Evolutionary conservation across 2,329 filamentous ascomycete genomes (phyloP).

Genomic region (Colletotrichum cordylinicola): DNA sequence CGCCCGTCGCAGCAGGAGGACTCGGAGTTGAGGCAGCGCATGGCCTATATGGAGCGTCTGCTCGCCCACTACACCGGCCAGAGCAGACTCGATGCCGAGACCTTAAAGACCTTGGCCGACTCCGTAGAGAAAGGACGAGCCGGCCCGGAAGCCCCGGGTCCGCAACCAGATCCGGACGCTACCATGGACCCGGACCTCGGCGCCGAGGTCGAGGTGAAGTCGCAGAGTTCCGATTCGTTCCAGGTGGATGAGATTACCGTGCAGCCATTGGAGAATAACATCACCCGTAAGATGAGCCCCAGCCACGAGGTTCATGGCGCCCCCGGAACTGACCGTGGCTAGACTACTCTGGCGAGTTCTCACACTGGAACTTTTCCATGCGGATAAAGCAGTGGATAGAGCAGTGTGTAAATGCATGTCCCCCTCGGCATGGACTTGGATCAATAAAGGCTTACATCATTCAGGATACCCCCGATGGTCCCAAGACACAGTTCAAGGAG

Average conservation of each 20-base stretch:
- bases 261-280: slow-evolving; percentile 45
- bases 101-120: slow-evolving; percentile 46
- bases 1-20: slow-evolving; percentile 14
- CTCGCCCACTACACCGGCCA: slow-evolving; percentile 53
- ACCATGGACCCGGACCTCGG: neutral
- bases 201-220: slow-evolving; percentile 9
- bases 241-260: slow-evolving; percentile 36
- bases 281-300: slow-evolving; percentile 38
- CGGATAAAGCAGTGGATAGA: slow-evolving; percentile 56
- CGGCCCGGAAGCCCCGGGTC: neutral
- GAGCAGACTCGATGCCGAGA: slow-evolving; percentile 44
- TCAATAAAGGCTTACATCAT: neutral
- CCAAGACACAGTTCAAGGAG: slow-evolving; percentile 36
- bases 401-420: slow-evolving; percentile 38
- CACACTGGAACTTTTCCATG: slow-evolving; percentile 60
- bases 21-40: slow-evolving; percentile 23
- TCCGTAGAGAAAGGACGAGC: slow-evolving; percentile 40
- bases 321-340: neutral
- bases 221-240: slow-evolving; percentile 12
- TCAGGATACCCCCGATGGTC: slow-evolving; percentile 14
- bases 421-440: neutral
- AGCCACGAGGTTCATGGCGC: neutral
- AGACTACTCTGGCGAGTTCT: slow-evolving; percentile 60
- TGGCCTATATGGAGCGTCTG: slow-evolving; percentile 48
- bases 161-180: neutral